Base-by-base conservation (phyloP, 768 basidiomycete species). In the Phaeolepiota aurea region DNA sequence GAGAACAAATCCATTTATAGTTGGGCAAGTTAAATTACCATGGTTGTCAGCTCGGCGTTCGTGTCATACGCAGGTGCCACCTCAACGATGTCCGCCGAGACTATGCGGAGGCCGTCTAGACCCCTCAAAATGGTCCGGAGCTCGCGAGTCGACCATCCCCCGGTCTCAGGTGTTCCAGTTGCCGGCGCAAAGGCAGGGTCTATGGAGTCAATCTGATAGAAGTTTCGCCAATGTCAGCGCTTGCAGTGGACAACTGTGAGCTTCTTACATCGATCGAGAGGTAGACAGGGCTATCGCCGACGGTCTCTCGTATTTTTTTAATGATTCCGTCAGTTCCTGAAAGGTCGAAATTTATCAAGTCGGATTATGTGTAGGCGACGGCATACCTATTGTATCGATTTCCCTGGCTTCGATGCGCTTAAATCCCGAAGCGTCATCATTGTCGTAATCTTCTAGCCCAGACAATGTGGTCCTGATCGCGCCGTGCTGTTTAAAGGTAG, bases 391-490 rank as follows among this genome's bases (percentile, higher is more conserved):
- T 3, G 76, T 80, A 51, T 91, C 89, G 42, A 92, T 86, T 53
- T 90, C 89, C 18, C 83, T 77, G 0, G 88, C 85, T 50, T 87
- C 82, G 45, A 91, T 85, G 31, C 87, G 68, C 48, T 86, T 72
- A 59, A 92, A 92, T 1, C 89, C 89, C 10, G 80, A 77, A 1
- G 65, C 71, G 46, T 85, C 78, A 55, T 91, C 87, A 52, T 89
- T 84, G 1, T 60, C 70, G 50, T 88, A 82, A 60, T 91, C 88
- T 39, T 74, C 74, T 2, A 76, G 77, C 5, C 84, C 82, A 41
- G 85, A 82, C 21, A 92, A 68, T 1, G 86, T 86, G 12, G 88
- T 90, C 32, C 87, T 71, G 48, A 93, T 88, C 35, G 89, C 90
- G 35, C 86, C 89, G 61, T 92, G 76, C 86, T 88, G 54, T 59